Evolutionary conservation across 768 basidiomycete species (phyloP).

Genomic region (Suillus tomentosus): DNA sequence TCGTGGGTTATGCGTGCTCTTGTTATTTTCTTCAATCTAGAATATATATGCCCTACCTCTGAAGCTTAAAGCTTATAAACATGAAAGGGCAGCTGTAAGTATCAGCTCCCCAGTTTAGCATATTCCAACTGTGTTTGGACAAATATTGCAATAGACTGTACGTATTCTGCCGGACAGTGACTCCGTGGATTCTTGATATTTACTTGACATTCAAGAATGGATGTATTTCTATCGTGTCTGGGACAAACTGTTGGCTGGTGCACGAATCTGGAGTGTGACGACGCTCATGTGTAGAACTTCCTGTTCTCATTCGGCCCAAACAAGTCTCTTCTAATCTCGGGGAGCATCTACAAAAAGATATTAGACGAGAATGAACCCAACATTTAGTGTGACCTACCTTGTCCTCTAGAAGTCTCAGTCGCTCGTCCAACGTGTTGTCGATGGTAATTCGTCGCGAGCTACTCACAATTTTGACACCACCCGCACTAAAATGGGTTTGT

Average conservation of each 20-base stretch:
- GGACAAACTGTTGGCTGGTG: too few relatives aligned
- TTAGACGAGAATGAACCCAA: conserved; percentile 4
- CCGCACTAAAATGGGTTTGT: conserved; percentile 53
- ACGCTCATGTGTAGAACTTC: conserved; percentile 74
- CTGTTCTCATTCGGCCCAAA: conserved; percentile 92
- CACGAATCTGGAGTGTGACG: neutral
- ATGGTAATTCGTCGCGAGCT: conserved; percentile 80
- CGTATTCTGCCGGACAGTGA: neutral
- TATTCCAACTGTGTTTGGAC: neutral
- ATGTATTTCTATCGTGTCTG: neutral
- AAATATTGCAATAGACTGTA: neutral
- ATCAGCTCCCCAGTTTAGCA: neutral
- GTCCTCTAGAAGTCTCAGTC: conserved; percentile 86
- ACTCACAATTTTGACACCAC: conserved; percentile 78
- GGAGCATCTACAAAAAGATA: conserved; percentile 74
- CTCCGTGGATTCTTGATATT: neutral
- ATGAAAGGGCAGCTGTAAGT: too few relatives aligned
- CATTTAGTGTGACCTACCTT: conserved; percentile 52
- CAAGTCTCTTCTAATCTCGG: conserved; percentile 86
- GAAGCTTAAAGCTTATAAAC: neutral
- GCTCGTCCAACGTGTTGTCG: conserved; percentile 94
- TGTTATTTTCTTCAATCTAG: neutral
- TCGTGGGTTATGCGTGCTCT: neutral
- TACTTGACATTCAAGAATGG: neutral
- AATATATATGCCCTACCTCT: neutral